Evolutionary conservation across 345 rosid genomes (phyloP), one percentile per base, ranked within the genome.

Genomic region (Eucalyptus pauciflora): DNA sequence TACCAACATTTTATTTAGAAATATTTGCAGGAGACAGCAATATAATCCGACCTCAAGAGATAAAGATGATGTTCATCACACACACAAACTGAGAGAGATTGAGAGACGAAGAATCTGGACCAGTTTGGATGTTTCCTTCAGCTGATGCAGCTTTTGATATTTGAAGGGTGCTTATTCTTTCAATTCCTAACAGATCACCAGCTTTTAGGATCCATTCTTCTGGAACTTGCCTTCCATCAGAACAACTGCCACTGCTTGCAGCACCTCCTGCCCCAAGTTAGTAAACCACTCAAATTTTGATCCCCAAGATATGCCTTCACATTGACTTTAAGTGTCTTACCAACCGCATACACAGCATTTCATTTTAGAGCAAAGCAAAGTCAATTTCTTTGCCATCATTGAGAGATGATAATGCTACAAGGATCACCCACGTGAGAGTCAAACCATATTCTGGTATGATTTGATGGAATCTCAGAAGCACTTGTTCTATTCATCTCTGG

Each of bases 381-480:
- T 64, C 71, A 29, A 64, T n/a, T 64, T 64, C 71, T 13, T 64
- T 13, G 71, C 3, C 37, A n/a, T n/a, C 37, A 64, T 13, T 64
- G 52, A 50, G 18, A 29, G 71, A n/a, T 64, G 71, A 64, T 13
- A 64, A 18, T 41, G 41, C 41, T 41, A 41, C 41, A 41, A 41
- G 41, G 41, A 41, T 41, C 41, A 41, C 41, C 4, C 41, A 94
- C 98, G 96, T 89, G 98, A 94, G 91, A 97, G 97, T 97, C 96
- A 91, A 97, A 97, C 98, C 99, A 97, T 90, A 98, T 94, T 94
- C 95, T 94, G 86, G 97, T 98, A 91, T 94, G 96, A 89, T 93
- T 95, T 89, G 97, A 95, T 88, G 95, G 97, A 71, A 96, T 95
- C 93, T 93, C 96, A 52, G 95, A 91, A 62, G 88, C 91, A 91